Evolutionary conservation across 495 filamentous ascomycete genomes (phyloP).

Genomic region (Parathielavia hyrcaniae): DNA sequence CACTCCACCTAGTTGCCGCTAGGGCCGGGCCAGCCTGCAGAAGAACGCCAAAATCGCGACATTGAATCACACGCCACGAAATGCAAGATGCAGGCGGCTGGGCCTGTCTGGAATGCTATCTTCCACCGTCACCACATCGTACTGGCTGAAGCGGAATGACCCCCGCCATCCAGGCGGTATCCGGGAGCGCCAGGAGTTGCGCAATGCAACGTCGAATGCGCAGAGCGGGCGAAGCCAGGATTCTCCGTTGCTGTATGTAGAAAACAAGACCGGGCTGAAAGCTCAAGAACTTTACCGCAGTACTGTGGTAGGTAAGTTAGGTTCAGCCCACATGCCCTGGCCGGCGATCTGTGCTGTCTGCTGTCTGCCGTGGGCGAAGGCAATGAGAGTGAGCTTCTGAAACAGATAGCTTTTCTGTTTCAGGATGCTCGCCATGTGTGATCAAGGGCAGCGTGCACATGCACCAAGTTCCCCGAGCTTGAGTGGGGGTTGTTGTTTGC

Average conservation of each 20-base stretch:
- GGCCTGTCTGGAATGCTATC: neutral
- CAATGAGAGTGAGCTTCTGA: constrained; percentile 12
- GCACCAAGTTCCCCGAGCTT: neutral
- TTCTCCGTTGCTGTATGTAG: neutral
- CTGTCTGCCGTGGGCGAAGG: neutral
- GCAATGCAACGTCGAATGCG: constrained; percentile 6
- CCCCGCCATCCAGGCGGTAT: neutral
- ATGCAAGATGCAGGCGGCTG: too few relatives aligned
- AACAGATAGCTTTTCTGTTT: constrained; percentile 19
- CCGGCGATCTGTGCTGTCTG: constrained; percentile 2
- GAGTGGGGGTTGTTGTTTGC: neutral
- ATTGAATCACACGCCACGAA: too few relatives aligned
- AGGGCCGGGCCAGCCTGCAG: too few relatives aligned
- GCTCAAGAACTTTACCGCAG: too few relatives aligned
- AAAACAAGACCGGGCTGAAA: constrained; percentile 5
- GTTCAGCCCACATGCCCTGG: neutral
- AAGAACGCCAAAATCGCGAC: too few relatives aligned
- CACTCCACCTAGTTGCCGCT: too few relatives aligned
- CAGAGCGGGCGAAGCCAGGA: neutral
- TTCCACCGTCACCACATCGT: neutral
- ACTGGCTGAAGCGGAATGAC: too few relatives aligned
- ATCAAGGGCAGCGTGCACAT: neutral
- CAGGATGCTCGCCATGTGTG: constrained; percentile 15
- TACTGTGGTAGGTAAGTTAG: neutral
- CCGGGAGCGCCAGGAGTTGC: constrained; percentile 11